Evolutionary conservation across 768 basidiomycete species (phyloP), one percentile per base, ranked within the genome.

Genomic region (Harrya chromipes): DNA sequence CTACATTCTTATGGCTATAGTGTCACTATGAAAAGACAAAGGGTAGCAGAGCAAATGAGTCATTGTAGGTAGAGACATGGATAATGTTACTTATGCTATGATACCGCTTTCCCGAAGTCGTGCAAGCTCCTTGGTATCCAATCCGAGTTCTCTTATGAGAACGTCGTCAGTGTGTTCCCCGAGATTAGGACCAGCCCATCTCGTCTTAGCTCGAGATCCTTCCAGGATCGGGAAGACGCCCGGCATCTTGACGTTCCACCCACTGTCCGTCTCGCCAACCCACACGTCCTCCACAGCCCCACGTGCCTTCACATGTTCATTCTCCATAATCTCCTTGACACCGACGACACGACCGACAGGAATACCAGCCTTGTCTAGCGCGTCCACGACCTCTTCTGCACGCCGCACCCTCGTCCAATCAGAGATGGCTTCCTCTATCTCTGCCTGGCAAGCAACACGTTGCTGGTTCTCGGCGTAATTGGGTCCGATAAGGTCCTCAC

Each of bases 161-260:
- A 82, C 72, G 37, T 77, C 72, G 16, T 77, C 72, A 0, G 81
- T 83, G 60, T 82, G 81, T 45, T 70, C 64, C 4, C 85, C 85
- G n/a, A 87, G 68, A 52, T 84, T 73, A 2, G 84, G 85, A 0
- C 84, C 85, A 23, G 83, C 84, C 84, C 84, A 87, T 53, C 72
- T 75, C 2, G 84, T 83, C 55, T 72, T 71, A 5, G 77, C 67
- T 37, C 82, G 74, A 23, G 77, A 78, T 13, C 81, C 83, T 50
- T 84, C 78, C 46, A 87, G 62, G 44, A 81, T 64, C 7, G 85
- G 85, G 53, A 82, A 82, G 23, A 83, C 82, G 23, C 75, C 76
- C 35, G 77, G 74, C 82, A 87, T 84, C 65, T 84, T 86, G 50
- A 87, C 75, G 35, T 65, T 77, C 84, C 84, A 85, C 2, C 80